phyloP scores from a whole-genome alignment of 768 basidiomycete species.

The Psilocybe cubensis region DNA sequence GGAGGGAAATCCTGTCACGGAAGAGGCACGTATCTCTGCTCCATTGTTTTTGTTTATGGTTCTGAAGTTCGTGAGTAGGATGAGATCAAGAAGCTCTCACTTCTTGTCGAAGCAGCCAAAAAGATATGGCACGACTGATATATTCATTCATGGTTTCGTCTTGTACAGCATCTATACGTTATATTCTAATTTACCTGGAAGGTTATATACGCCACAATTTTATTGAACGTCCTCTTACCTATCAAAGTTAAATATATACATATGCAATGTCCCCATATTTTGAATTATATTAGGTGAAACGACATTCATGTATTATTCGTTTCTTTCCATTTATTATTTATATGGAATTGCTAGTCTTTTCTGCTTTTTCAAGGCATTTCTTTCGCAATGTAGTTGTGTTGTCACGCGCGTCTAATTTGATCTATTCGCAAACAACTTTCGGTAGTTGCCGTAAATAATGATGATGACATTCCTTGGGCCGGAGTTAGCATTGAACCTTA shows the following conservation, averaged over 20 bases:
- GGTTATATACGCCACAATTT: slow-evolving; percentile 8
- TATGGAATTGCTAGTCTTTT: neutral
- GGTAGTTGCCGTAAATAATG: slow-evolving; percentile 4
- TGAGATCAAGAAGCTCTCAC: slow-evolving; percentile 47
- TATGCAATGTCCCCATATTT: too few species aligned
- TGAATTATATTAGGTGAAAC: too few species aligned
- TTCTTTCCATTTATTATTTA: neutral
- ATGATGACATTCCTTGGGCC: too few species aligned
- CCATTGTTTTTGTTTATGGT: neutral
- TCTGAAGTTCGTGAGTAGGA: slow-evolving; percentile 35
- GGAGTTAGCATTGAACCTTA: too few species aligned
- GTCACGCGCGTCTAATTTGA: slow-evolving; percentile 6
- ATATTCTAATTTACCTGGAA: slow-evolving; percentile 13
- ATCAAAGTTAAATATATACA: neutral
- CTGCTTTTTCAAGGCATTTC: neutral
- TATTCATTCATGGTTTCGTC: neutral
- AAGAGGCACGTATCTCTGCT: slow-evolving; percentile 35
- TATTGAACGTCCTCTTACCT: neutral
- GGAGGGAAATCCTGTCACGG: slow-evolving; percentile 59
- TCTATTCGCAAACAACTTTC: neutral
- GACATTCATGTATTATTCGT: neutral
- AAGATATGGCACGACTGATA: slow-evolving; percentile 42
- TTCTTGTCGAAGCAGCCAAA: slow-evolving; percentile 49
- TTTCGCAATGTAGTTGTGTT: neutral
- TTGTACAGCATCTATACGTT: slow-evolving; percentile 3